Evolutionary conservation across 108 stramenopile species (phyloP), one percentile per base, ranked within the genome.

Genomic region (Nitzschia putrida): DNA sequence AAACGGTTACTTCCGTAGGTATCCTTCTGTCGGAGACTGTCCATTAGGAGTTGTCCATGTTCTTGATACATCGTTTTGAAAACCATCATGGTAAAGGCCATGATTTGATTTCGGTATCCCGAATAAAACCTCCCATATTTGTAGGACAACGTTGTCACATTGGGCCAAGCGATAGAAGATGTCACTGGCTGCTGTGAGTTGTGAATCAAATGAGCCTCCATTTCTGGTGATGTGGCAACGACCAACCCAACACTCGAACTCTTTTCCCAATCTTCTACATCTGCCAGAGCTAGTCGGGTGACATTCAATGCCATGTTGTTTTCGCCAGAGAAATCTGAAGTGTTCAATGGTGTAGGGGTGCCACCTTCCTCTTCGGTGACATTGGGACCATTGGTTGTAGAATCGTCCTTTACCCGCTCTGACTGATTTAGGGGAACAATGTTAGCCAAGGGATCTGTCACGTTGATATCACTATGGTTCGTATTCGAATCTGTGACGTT

Each of bases 51-150:
- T 16, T 66, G 56, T 0, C 34, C 61, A 53, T 77, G 69, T 8
- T 64, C 69, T 18, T 59, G 37, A 11, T 52, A 14, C 14, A 53
- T 23, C 13, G 76, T 53, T 14, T 57, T 21, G 14, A 77, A 22
- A 7, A 77, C 57, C 12, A 70, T 11, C n/a, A 69, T 40, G 13
- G 69, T 71, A 45, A 77, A 70, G 10, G 25, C 64, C 64, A 64
- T 65, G 24, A 69, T 66, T 65, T 77, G 76, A 57, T 77, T 77
- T 18, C 76, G 69, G 22, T 54, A 69, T 6, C 76, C 76, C 14
- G 68, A 58, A 37, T 23, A 39, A 24, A 69, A 76, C 13, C 60
- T 7, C 7, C 59, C 39, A 3, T 8, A 7, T 39, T 29, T n/a
- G 49, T 37, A 61, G 59, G 69, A 58, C 25, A 34, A 8, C 8